Base-by-base conservation (phyloP, 2,329 filamentous ascomycete species). In the Pseudogymnoascus sp. region DNA sequence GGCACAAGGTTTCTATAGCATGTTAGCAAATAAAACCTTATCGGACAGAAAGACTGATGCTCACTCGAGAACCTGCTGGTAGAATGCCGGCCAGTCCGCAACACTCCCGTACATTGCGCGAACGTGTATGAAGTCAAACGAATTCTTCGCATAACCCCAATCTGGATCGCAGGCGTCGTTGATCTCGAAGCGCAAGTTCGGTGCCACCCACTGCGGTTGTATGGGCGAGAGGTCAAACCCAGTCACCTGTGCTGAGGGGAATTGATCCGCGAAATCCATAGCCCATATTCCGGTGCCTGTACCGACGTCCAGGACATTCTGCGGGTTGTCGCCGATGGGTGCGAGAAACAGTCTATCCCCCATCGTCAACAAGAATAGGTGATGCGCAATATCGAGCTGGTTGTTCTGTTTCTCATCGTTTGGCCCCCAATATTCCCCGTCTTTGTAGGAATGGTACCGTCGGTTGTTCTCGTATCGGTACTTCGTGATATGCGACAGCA, bases 171-270 rank as follows among this genome's bases (percentile, higher is more conserved):
- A 75, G 33, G 80, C 81, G 68, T 89, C 86, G 67, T 88, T 85
- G 58, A 88, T 79, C 57, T 86, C 78, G 66, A 88, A 88, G 60
- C 80, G 78, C 64, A 84, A 81, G 67, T 88, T 88, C 47, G 78
- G 75, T 0, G 84, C 84, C 5, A 86, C 79, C 70, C 78, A 78
- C 14, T 74, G 74, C 7, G 72, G 71, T 54, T 74, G 71, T 30
- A 71, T 72, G 30, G 70, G 70, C 12, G 70, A 73, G 25, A 74
- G 66, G 43, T 74, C 73, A 43, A 67, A 70, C 25, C 70, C 71
- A 16, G 69, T 62, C 6, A 73, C 69, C 25, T 65, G 39, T 8
- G 70, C 67, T 7, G 68, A 58, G n/a, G 74, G 71, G 58, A 69
- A 72, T 14, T 67, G 60, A 47, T 70, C 67, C 33, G 70, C 69